A percentile compares a stretch with the other conserved stretches of the same genome.
phyloP scores from a whole-genome alignment of 164 flowering plant genomes.

The Aristolochia contorta region DNA sequence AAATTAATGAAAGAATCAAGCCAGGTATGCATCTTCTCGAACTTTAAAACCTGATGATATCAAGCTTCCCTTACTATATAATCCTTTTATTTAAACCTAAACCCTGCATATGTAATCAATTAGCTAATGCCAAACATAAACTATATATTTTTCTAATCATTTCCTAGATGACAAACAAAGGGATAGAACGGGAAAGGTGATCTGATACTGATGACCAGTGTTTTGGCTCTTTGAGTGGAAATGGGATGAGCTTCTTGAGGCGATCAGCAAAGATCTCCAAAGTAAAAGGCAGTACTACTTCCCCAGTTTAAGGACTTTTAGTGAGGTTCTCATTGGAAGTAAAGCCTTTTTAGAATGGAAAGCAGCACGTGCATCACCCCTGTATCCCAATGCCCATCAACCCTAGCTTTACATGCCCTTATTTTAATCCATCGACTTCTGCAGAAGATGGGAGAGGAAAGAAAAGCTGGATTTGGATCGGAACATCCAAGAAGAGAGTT shows the following conservation, averaged over 20 bases:
- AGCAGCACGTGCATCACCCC: constrained; percentile 8
- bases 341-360: constrained; percentile 13
- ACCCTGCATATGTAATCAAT: too few relatives aligned
- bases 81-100: too few relatives aligned
- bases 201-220: neutral
- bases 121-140: too few relatives aligned
- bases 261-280: neutral
- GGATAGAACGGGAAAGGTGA: neutral
- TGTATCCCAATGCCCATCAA: constrained; percentile 12
- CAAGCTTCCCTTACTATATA: too few relatives aligned
- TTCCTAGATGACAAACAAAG: neutral
- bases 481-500: neutral
- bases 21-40: too few relatives aligned
- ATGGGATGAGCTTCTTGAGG: neutral
- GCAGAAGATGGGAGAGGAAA: neutral
- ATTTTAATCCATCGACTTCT: neutral
- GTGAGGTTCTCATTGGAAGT: constrained; percentile 11
- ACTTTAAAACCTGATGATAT: too few relatives aligned
- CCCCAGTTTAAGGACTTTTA: neutral
- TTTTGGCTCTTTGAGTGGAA: constrained; percentile 1
- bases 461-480: constrained; percentile 7
- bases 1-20: too few relatives aligned
- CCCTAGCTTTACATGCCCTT: neutral
- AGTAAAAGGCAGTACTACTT: too few relatives aligned
- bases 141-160: neutral